Evolutionary conservation across 495 filamentous ascomycete species (phyloP).

Genomic region (Lasiosphaeria miniovina): DNA sequence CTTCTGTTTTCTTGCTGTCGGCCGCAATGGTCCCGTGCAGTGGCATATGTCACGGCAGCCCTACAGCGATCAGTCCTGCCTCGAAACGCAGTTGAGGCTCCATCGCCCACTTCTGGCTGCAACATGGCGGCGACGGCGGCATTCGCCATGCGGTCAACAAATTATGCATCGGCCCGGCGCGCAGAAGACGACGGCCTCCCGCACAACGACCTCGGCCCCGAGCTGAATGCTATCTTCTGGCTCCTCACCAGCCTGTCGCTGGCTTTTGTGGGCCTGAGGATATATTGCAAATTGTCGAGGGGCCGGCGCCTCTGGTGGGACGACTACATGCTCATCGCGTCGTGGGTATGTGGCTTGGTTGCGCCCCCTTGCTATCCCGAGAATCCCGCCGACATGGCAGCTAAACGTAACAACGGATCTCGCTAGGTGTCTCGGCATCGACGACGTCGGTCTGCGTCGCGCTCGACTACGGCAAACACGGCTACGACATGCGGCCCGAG

Average conservation of each 20-base stretch:
- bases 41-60: no score
- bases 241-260: conserved; percentile 25
- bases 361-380: not conserved
- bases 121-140: no score
- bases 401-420: not conserved
- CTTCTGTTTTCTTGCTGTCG: no score
- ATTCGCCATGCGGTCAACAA: no score
- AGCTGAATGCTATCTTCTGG: conserved; percentile 38
- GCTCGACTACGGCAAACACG: conserved; percentile 26
- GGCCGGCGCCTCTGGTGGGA: conserved; percentile 30
- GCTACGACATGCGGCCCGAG: conserved; percentile 21
- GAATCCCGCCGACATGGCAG: no score
- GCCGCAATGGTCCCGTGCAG: no score
- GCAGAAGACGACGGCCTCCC: not conserved
- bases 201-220: conserved; percentile 25
- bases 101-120: no score
- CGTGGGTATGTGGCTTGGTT: conserved; percentile 21
- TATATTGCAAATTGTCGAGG: conserved; percentile 31
- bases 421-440: conserved; percentile 14
- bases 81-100: no score
- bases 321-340: conserved; percentile 29
- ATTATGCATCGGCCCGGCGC: no score
- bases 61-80: no score
- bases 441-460: conserved; percentile 23
- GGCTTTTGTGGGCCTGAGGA: conserved; percentile 22